Base-by-base conservation (phyloP, 2,329 filamentous ascomycete genomes). In the Xylogone sp. region DNA sequence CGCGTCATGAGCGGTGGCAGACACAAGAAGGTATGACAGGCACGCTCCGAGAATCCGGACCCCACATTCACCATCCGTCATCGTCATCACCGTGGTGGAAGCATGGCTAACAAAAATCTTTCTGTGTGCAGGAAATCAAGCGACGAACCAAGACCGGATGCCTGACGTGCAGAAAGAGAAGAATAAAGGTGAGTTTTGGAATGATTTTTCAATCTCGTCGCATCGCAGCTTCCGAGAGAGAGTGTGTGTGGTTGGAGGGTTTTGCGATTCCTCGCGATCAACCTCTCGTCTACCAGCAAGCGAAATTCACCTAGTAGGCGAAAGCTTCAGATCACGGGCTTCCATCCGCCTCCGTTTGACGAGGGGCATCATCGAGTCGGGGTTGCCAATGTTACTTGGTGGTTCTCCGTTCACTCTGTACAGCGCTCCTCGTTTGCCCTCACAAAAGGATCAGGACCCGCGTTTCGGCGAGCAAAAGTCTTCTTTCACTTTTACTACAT, bases 141-240 rank as follows among this genome's bases (percentile, higher is more conserved):
- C 77, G 86, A 59, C 77, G 86, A 65, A 89, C 86, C 52, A 88
- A 88, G 71, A 88, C 84, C 1, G 84, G 84, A n/a, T 89, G 86
- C 69, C 66, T 83, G 61, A 83, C 80, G 20, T 83, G 80, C 69
- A 73, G 80, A 63, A 83, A 82, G 67, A 75, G 86, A 61, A 76
- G 86, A 72, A 89, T 89, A 69, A 89, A 89, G 83, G 86, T 88
- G 71, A 69, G 79, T 72, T 51, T 51, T 43, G 34, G 44, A 39
- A 55, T 48, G 51, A 58, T 34, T 34, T 49, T 52, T 56, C 45
- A 44, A 48, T 57, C 59, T 52, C 39, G 51, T 42, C 34, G 50
- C 54, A 43, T 45, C 34, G 34, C 34, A 18, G n/a, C 34, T 39
- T 5, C 24, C 34, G 34, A 39, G n/a, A 39, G 34, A 39, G 4